Evolutionary conservation across 1,284 basidiomycete species (phyloP).

Genomic region (Boletellus deceptivus): DNA sequence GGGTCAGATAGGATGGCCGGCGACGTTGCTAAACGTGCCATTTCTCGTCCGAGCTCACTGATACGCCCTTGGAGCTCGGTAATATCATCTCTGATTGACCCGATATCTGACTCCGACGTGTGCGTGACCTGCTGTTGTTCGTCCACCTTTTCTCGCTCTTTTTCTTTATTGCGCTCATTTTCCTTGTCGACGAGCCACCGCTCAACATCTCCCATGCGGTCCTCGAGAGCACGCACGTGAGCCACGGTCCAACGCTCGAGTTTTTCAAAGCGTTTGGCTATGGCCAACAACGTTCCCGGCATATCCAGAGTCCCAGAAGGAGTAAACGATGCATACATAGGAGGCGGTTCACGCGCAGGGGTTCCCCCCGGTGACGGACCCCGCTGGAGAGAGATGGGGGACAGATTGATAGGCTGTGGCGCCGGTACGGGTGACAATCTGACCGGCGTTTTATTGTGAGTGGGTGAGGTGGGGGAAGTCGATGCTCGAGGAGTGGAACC

Average conservation of each 20-base stretch:
- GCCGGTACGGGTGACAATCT: slow-evolving; percentile 48
- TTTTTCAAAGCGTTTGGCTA: slow-evolving; percentile 62
- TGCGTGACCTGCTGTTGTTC: slow-evolving; percentile 13
- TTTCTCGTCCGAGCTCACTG: slow-evolving; percentile 69
- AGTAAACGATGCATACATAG: slow-evolving; percentile 72
- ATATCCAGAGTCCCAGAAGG: slow-evolving; percentile 67
- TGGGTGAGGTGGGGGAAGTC: slow-evolving; percentile 53
- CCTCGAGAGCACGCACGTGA: slow-evolving; percentile 77
- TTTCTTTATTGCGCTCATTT: slow-evolving; percentile 40
- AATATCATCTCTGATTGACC: slow-evolving; percentile 61
- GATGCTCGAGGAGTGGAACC: slow-evolving; percentile 39
- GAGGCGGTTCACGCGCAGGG: slow-evolving; percentile 59
- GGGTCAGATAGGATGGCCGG: slow-evolving; percentile 53
- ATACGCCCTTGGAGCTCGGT: slow-evolving; percentile 70
- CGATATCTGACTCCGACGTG: slow-evolving; percentile 32
- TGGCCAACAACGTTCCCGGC: slow-evolving; percentile 57
- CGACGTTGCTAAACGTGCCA: slow-evolving; percentile 65
- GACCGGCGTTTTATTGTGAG: slow-evolving; percentile 54
- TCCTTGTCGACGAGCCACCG: slow-evolving; percentile 79
- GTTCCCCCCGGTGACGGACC: slow-evolving; percentile 47
- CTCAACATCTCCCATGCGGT: slow-evolving; percentile 81
- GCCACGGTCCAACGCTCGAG: slow-evolving; percentile 83
- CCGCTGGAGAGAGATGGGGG: slow-evolving; percentile 34
- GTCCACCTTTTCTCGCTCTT: slow-evolving; percentile 15
- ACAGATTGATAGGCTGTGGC: slow-evolving; percentile 32